phyloP scores from a whole-genome alignment of 306 rosid genomes.

The Phaseolus lunatus region DNA sequence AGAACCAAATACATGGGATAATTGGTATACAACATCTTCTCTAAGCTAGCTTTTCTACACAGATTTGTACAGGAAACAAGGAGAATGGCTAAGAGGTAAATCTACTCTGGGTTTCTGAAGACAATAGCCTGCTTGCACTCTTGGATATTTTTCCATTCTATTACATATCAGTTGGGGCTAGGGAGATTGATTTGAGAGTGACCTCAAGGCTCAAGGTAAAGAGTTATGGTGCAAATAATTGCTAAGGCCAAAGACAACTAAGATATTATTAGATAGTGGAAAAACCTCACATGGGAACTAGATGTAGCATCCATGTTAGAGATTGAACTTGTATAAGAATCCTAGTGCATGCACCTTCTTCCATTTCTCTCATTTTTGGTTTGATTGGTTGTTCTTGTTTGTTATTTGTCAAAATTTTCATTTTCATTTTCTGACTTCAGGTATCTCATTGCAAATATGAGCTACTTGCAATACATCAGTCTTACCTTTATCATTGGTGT shows the following conservation, averaged over 20 bases:
- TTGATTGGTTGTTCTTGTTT: background rate
- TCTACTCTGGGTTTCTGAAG: background rate
- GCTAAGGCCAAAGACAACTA: background rate
- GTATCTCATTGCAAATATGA: background rate
- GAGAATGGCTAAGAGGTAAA: slow-evolving; percentile 3
- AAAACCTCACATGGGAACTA: background rate
- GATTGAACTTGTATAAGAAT: background rate
- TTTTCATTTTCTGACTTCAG: background rate
- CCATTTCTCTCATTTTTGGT: background rate
- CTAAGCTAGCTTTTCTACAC: too few species aligned
- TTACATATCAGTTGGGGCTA: background rate
- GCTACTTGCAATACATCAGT: background rate
- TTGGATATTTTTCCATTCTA: background rate
- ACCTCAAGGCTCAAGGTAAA: background rate
- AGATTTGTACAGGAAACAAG: too few species aligned
- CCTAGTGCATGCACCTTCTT: background rate
- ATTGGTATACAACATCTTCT: too few species aligned
- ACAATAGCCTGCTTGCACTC: background rate
- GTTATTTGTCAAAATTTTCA: background rate
- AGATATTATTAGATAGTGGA: background rate
- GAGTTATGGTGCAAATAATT: background rate
- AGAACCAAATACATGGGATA: too few species aligned
- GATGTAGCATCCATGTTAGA: background rate
- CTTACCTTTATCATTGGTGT: background rate
- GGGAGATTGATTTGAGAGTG: background rate